Evolutionary conservation across 1,139 yeast species (phyloP).

Genomic region (Geotrichum carabidarum): DNA sequence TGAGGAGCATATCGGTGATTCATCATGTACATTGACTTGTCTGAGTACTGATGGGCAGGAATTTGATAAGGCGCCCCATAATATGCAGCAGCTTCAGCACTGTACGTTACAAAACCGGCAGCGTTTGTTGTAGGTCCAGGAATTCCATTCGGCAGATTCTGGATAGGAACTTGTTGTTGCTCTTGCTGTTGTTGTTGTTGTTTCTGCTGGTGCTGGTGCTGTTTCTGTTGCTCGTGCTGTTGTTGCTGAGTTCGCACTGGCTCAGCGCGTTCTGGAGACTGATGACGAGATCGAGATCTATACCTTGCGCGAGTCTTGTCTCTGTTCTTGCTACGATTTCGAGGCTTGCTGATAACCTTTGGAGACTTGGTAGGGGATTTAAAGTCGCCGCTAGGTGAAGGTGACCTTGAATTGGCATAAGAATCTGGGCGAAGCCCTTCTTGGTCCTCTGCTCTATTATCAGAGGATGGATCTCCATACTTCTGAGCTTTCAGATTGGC

Average conservation of each 20-base stretch:
- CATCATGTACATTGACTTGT: conserved; percentile 38
- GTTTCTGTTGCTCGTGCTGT: neutral
- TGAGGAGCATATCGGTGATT: conserved; percentile 76
- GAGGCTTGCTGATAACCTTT: neutral
- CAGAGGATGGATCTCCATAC: neutral
- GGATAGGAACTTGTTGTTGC: neutral
- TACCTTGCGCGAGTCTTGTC: conserved; percentile 14
- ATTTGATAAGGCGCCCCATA: conserved; percentile 39
- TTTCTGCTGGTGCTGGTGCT: neutral
- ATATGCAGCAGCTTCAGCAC: conserved; percentile 23
- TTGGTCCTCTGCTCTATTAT: neutral
- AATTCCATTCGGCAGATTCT: conserved; percentile 4
- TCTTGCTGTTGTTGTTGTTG: neutral
- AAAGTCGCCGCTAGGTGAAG: conserved; percentile 2
- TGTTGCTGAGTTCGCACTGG: conserved; percentile 5
- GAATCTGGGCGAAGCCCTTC: conserved; percentile 2
- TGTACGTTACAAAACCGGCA: conserved; percentile 23
- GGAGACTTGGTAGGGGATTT: conserved; percentile 9
- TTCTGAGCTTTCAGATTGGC: conserved; percentile 12
- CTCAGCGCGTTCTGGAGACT: conserved; percentile 10
- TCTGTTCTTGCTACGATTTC: neutral
- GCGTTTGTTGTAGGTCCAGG: conserved; percentile 14
- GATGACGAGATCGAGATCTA: conserved; percentile 15
- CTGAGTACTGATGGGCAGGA: conserved; percentile 39
- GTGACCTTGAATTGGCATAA: neutral